Percentiles rank a stretch among this genome's conserved stretches.
phyloP scores from a whole-genome alignment of 805 yeast genomes.

The Metschnikowia hibisci region DNA sequence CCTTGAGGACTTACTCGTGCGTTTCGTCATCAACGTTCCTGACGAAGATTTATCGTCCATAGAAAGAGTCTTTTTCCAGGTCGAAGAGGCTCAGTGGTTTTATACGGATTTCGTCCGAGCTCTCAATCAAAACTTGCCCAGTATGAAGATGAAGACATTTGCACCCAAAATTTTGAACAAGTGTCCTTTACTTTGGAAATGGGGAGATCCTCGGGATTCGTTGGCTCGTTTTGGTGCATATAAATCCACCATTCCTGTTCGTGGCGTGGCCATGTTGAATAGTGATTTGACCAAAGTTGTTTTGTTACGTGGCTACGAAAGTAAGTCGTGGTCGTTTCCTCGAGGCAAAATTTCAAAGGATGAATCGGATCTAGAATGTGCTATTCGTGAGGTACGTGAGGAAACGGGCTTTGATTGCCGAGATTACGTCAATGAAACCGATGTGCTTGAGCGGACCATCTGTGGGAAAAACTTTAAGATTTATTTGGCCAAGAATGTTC shows the following conservation, averaged over 20 bases:
- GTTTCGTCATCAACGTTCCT: constrained; percentile 90
- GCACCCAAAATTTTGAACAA: constrained; percentile 61
- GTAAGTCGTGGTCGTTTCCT: constrained; percentile 88
- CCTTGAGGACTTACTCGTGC: constrained; percentile 79
- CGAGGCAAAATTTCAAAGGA: constrained; percentile 94
- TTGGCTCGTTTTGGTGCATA: constrained; percentile 75
- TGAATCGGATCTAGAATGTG: constrained; percentile 85
- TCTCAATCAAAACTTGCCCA: constrained; percentile 71
- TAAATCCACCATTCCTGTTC: constrained; percentile 87
- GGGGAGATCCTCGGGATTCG: constrained; percentile 82
- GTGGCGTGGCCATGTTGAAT: constrained; percentile 91
- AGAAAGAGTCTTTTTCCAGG: constrained; percentile 82
- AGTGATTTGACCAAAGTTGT: constrained; percentile 63
- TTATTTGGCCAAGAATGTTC: constrained; percentile 70
- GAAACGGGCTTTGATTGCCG: constrained; percentile 89
- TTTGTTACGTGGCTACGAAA: constrained; percentile 80
- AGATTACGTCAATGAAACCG: constrained; percentile 61
- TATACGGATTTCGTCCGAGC: constrained; percentile 79
- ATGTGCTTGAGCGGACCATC: constrained; percentile 76
- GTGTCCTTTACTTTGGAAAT: constrained; percentile 77
- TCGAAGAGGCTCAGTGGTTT: constrained; percentile 99
- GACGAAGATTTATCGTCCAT: constrained; percentile 80
- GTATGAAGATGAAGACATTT: constrained; percentile 72
- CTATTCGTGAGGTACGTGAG: constrained; percentile 85
- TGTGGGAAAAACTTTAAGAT: constrained; percentile 83